These are phyloP conservation scores for Lonicera japonica DNA, from an alignment of 129 eudicot species.

Conservation along the genomic window DNA sequence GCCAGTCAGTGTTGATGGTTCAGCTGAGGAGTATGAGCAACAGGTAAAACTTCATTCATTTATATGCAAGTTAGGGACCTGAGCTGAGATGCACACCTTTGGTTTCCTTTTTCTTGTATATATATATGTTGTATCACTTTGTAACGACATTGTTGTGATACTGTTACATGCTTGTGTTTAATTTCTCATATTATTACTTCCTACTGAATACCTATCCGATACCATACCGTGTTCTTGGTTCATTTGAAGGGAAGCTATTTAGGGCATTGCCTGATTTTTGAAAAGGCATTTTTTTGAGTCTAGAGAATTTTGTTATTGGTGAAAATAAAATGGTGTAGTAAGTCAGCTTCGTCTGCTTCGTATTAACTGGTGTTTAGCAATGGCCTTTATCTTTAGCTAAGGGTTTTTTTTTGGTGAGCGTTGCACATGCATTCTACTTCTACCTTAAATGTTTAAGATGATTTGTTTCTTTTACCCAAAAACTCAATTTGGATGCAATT, in stretches of 20 bases:
- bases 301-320: background rate
- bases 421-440: too few relatives aligned
- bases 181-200: background rate
- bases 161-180: background rate
- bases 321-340: background rate
- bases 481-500: too few relatives aligned
- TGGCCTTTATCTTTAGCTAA: too few relatives aligned
- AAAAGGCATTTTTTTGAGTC: too few relatives aligned
- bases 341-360: background rate
- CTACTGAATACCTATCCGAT: background rate
- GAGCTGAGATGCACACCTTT: too few relatives aligned
- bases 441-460: too few relatives aligned
- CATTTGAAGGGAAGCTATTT: too few relatives aligned
- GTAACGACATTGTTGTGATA: background rate
- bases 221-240: background rate
- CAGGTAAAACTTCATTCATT: slow-evolving; percentile 31
- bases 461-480: too few relatives aligned
- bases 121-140: background rate
- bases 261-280: too few relatives aligned
- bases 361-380: too few relatives aligned
- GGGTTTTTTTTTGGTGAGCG: too few relatives aligned
- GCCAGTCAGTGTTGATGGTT: slow-evolving; percentile 45
- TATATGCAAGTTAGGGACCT: too few relatives aligned
- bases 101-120: background rate
- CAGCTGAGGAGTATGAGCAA: slow-evolving; percentile 35